A percentile compares a stretch with the other conserved stretches of the same genome.
Conservation (phyloP, 1,139 yeast species). For the Cylindricascospora bacillispora region DNA sequence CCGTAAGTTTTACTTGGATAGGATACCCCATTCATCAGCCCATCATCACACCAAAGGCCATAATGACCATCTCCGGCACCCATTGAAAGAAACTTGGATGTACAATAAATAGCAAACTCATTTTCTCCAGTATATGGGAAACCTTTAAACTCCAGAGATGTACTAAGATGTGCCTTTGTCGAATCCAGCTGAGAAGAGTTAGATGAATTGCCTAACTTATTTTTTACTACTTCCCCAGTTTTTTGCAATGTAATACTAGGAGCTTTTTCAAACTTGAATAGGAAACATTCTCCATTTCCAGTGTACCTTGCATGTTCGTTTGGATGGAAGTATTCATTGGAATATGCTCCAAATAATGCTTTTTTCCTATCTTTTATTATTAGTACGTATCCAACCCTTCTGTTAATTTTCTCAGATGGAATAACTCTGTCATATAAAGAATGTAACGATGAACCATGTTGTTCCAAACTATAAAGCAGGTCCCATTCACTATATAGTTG, state of each 20-base stretch:
- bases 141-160: constrained; percentile 48
- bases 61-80: constrained; percentile 93
- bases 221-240: too few species aligned
- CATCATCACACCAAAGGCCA: constrained; percentile 80
- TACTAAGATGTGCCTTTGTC: constrained; percentile 1
- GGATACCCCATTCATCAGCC: constrained; percentile 64
- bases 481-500: constrained; percentile 73
- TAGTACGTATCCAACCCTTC: constrained; percentile 51
- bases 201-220: not conserved
- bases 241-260: constrained; percentile 8
- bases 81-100: constrained; percentile 61
- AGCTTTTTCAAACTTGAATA: constrained; percentile 58
- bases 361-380: constrained; percentile 51
- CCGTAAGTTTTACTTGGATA: constrained; percentile 78
- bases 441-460: constrained; percentile 77
- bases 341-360: constrained; percentile 68
- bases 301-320: constrained; percentile 62
- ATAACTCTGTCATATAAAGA: constrained; percentile 45
- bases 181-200: constrained; percentile 3
- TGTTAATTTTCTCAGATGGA: constrained; percentile 25
- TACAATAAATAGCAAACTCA: constrained; percentile 76
- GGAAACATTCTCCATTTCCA: constrained; percentile 91
- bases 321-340: constrained; percentile 63
- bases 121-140: constrained; percentile 83
- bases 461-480: constrained; percentile 70